Conservation (phyloP, 2,329 filamentous ascomycete genomes). For the Exophiala bonariae region DNA sequence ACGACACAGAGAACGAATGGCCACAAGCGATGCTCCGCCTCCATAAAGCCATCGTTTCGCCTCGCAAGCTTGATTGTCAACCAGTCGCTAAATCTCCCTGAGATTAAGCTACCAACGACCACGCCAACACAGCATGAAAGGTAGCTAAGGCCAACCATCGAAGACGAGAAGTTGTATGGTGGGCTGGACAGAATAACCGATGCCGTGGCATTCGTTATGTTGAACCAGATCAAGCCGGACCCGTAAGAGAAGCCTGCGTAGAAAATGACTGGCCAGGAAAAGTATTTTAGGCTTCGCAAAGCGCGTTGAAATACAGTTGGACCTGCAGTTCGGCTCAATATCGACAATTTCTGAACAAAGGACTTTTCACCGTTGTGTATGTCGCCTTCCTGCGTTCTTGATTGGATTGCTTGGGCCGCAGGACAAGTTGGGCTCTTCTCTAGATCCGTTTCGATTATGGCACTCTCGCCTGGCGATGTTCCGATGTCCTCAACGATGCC, state of each 20-base stretch:
- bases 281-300: constrained; percentile 15
- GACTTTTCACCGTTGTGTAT: constrained; percentile 9
- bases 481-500: constrained; percentile 9
- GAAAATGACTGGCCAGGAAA: constrained; percentile 39
- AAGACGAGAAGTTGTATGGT: constrained; percentile 39
- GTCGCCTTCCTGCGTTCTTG: background rate
- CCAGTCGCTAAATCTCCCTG: constrained; percentile 30
- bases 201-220: constrained; percentile 43
- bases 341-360: constrained; percentile 14
- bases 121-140: constrained; percentile 30
- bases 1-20: constrained; percentile 37
- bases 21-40: constrained; percentile 32
- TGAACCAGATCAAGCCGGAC: constrained; percentile 40
- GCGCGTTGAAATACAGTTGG: constrained; percentile 15
- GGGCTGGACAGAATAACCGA: constrained; percentile 38
- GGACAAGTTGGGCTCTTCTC: constrained; percentile 9
- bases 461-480: constrained; percentile 10
- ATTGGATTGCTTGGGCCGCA: background rate
- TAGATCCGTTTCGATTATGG: background rate
- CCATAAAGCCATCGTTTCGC: constrained; percentile 29
- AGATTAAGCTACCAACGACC: constrained; percentile 18
- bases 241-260: constrained; percentile 44
- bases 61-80: constrained; percentile 27
- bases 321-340: constrained; percentile 15
- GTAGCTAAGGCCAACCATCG: constrained; percentile 41